Evolutionary conservation across 2,329 filamentous ascomycete species (phyloP), one percentile per base, ranked within the genome.

Genomic region (Aspergillus flavus): DNA sequence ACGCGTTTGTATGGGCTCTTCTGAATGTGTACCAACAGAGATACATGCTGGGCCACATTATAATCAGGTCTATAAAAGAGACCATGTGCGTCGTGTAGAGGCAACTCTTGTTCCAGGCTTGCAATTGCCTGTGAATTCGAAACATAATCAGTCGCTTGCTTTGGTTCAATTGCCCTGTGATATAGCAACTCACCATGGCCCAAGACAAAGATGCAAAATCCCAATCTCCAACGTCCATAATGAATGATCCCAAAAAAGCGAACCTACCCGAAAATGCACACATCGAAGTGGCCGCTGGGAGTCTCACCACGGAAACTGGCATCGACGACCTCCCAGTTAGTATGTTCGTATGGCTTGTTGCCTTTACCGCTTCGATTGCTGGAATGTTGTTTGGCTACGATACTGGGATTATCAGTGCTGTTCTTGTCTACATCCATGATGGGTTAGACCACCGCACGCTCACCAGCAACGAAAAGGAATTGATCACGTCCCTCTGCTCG

Each of bases 321-420:
- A 46, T 81, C 55, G 79, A 81, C 53, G 68, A 75, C 16, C 76
- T 78, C 1, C 72, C 77, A n/a, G 69, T 77, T 5, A 77, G 76
- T 10, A 77, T 68, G 61, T 77, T 75, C 46, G 76, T 78, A 46
- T 80, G 78, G 78, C 66, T 79, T 14, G 76, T 79, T 16, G 72
- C 76, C 16, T 48, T 76, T 21, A 78, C 77, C 1, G 78, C 77
- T 1, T 78, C 76, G 3, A 73, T 73, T 58, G 71, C 71, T 1
- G 71, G 67, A 2, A 67, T 72, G 52, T 72, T 71, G 19, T 76
- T 74, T 64, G 50, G 50, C 1, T 53, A 53, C n/a, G 50, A 53
- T 34, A 53, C 50, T 9, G 50, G 50, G 7, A 53, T 53, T n/a
- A 53, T 53, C 10, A 53, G 50, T 53, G 50, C 50, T 21, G 50